These are phyloP conservation scores for Gentiana dahurica DNA, from an alignment of 257 asterid genomes.

Conservation along the genomic window DNA sequence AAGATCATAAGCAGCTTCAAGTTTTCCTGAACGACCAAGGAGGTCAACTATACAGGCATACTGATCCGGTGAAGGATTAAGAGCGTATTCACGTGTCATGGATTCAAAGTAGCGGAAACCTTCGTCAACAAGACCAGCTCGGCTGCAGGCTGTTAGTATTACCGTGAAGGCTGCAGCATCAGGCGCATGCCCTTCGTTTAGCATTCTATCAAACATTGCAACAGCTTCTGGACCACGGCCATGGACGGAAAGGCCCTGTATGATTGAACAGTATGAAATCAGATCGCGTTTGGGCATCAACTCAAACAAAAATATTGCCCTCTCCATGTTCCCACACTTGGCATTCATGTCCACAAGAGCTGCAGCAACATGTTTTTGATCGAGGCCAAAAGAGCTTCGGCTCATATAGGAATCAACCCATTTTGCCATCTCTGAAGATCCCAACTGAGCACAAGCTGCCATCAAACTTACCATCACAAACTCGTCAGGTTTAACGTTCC, in stretches of 20 bases:
- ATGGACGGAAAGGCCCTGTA: conserved; percentile 60
- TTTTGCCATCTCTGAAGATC: conserved; percentile 49
- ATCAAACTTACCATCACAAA: conserved; percentile 59
- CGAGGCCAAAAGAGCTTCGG: conserved; percentile 26
- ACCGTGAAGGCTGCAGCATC: conserved; percentile 62
- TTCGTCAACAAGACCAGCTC: conserved; percentile 48
- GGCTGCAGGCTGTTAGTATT: conserved; percentile 50
- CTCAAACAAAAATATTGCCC: conserved; percentile 42
- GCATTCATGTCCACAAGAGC: conserved; percentile 74
- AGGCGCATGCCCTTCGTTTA: conserved; percentile 53
- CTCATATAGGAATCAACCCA: conserved; percentile 47
- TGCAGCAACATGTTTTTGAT: conserved; percentile 38
- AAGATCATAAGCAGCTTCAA: conserved; percentile 63
- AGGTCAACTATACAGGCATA: conserved; percentile 65
- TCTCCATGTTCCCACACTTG: conserved; percentile 72
- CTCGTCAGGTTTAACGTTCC: conserved; percentile 48
- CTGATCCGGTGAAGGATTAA: conserved; percentile 58
- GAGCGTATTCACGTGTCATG: conserved; percentile 30
- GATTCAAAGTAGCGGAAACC: conserved; percentile 43
- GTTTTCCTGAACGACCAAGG: conserved; percentile 66
- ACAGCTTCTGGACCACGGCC: conserved; percentile 44
- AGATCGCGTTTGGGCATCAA: conserved; percentile 43
- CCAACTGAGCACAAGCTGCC: conserved; percentile 70
- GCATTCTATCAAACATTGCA: conserved; percentile 44
- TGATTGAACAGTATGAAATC: conserved; percentile 61